Conservation (phyloP, 2,329 filamentous ascomycete genomes). For the Colletotrichum sidae region DNA sequence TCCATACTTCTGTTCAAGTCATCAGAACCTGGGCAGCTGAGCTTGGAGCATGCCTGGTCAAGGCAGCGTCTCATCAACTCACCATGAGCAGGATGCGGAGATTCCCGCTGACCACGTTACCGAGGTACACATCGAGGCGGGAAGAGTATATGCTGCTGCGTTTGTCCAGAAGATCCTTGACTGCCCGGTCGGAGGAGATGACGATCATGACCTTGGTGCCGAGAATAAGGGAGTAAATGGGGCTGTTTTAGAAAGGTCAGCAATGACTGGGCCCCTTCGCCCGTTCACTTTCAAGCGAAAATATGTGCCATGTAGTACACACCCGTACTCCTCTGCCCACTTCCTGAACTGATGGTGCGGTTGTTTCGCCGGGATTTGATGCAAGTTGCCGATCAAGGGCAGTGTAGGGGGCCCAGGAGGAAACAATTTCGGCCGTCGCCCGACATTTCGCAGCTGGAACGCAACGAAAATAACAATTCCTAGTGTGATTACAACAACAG, state of each 20-base stretch:
- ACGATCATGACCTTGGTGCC: constrained; percentile 61
- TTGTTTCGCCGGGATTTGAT: constrained; percentile 57
- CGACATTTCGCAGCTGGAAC: constrained; percentile 11
- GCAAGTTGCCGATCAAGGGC: constrained; percentile 63
- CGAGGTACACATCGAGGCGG: constrained; percentile 44
- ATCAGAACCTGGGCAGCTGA: not conserved
- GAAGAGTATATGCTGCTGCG: constrained; percentile 61
- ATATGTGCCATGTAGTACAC: not conserved
- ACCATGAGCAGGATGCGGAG: constrained; percentile 28
- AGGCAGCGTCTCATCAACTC: not conserved
- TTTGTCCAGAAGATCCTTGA: constrained; percentile 65
- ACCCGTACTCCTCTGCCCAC: constrained; percentile 62
- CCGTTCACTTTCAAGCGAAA: too few species aligned
- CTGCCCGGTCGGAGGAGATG: constrained; percentile 54
- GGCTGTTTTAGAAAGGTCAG: constrained; percentile 41
- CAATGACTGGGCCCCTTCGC: too few species aligned
- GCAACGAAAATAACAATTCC: not conserved
- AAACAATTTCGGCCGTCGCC: constrained; percentile 39
- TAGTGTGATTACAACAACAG: not conserved
- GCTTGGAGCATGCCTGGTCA: not conserved
- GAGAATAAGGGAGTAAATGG: constrained; percentile 62
- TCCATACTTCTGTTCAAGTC: constrained; percentile 15
- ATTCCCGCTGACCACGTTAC: constrained; percentile 13
- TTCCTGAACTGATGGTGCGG: constrained; percentile 60
- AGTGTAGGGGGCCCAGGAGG: constrained; percentile 64